Base-by-base conservation (phyloP, 2,329 filamentous ascomycete species). In the Paraconiothyrium brasiliense region DNA sequence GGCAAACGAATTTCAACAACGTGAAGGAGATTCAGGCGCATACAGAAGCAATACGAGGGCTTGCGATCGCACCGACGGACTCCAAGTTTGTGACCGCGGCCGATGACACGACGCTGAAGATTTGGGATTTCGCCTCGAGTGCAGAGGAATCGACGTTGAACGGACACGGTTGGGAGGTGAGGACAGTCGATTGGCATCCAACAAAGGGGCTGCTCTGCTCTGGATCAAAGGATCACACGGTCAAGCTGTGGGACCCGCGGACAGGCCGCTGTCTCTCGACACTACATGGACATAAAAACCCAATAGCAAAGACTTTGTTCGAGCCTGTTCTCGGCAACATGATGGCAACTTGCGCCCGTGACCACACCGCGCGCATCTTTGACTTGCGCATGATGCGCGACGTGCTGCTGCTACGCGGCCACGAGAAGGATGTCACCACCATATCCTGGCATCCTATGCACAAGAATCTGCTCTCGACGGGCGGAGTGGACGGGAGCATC, bases 1-100 rank as follows among this genome's bases (percentile, higher is more conserved):
- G 94, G 92, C 93, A 97, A 78, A 93, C 94, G 35, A 99, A 98
- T 78, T 97, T 99, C 83, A 98, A 99, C 84, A 97, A 98, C 73
- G 93, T 98, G 62, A 93, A 98, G 79, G 94, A 92, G 57, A 92
- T 99, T 57, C 90, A 94, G 75, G 95, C 93, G 7, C 95, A 98
- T 76, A 88, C 88, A 52, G 93, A 97, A 75, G 91, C 94, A 5
- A 92, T 99, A 63, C 86, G 95, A 71, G 95, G 97, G 72, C 84
- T 99, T 43, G 91, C 94, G 9, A 98, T 98, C 79, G 92, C 93
- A 62, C 95, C 95, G 0, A 97, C 91, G 64, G 95, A 99, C 79
- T 87, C 91, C 63, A 98, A 98, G 76, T 99, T 99, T 70, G 92
- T 97, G 66, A 98, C 94, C 0, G 94, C 94, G 27, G 95, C 93